phyloP scores from a whole-genome alignment of 805 yeast genomes.

The Yarrowia phangngaensis region DNA sequence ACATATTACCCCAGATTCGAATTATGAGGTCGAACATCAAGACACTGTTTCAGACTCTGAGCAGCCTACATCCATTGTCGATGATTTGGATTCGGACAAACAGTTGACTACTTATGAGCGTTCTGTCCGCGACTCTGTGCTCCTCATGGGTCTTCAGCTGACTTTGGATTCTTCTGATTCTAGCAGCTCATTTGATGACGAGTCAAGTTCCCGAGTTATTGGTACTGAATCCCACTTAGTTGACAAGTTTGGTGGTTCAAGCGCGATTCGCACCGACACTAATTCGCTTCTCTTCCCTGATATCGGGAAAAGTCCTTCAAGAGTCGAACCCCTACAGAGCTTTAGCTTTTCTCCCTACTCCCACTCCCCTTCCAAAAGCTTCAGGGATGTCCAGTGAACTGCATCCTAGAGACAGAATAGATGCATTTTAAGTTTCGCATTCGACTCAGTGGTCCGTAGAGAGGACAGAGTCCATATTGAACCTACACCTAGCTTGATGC shows the following conservation, averaged over 20 bases:
- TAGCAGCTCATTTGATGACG: constrained; percentile 4
- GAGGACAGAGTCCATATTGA: constrained; percentile 18
- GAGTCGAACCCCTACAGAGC: constrained; percentile 8
- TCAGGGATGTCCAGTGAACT: constrained; percentile 5
- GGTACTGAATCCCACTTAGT: constrained; percentile 14
- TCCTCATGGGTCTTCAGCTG: background rate
- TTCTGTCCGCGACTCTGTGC: constrained; percentile 18
- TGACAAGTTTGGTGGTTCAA: constrained; percentile 8
- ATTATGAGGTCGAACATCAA: constrained; percentile 5
- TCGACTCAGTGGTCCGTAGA: constrained; percentile 3
- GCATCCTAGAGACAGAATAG: constrained; percentile 21
- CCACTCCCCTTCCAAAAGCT: constrained; percentile 11
- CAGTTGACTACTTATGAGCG: constrained; percentile 24
- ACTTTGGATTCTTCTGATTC: background rate
- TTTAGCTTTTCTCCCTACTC: constrained; percentile 9
- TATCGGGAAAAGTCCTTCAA: background rate
- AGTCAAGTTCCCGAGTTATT: constrained; percentile 5
- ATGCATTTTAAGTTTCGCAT: constrained; percentile 7
- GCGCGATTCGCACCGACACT: constrained; percentile 12
- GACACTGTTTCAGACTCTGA: constrained; percentile 11
- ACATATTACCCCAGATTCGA: too few species aligned
- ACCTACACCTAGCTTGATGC: constrained; percentile 16
- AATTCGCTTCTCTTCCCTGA: constrained; percentile 1
- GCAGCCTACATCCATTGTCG: constrained; percentile 3
- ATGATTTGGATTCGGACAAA: constrained; percentile 8